A percentile compares a stretch with the other conserved stretches of the same genome.
Conservation (phyloP, 2,329 filamentous ascomycete species). For the Plenodomus biglobosus region DNA sequence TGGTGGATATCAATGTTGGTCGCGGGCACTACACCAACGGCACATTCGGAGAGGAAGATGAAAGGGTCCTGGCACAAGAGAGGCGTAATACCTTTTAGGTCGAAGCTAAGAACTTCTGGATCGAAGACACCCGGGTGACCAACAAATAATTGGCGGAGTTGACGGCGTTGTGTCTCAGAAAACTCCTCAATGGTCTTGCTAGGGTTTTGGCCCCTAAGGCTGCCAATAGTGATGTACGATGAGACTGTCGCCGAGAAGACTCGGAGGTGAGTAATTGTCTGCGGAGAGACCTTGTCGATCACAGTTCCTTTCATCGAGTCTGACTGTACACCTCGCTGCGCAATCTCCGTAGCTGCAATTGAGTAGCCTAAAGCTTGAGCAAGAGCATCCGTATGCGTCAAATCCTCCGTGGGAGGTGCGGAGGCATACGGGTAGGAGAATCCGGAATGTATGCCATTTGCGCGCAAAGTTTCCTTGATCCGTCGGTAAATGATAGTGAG, state of each 20-base stretch:
- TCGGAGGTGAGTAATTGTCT: constrained; percentile 81
- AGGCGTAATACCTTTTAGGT: constrained; percentile 51
- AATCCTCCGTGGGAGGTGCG: constrained; percentile 47
- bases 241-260: constrained; percentile 85
- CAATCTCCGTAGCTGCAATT: constrained; percentile 86
- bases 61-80: constrained; percentile 72
- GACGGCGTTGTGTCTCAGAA: constrained; percentile 65
- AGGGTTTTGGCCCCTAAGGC: constrained; percentile 61
- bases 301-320: constrained; percentile 69
- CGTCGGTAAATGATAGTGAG: constrained; percentile 59
- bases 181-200: constrained; percentile 69
- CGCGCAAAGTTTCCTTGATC: constrained; percentile 56
- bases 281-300: constrained; percentile 79
- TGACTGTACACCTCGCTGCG: constrained; percentile 80
- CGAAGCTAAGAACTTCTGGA: constrained; percentile 42
- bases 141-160: constrained; percentile 75
- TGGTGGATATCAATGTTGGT: constrained; percentile 75
- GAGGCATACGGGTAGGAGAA: constrained; percentile 50
- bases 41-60: constrained; percentile 77
- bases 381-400: constrained; percentile 60
- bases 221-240: constrained; percentile 79
- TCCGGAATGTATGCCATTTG: constrained; percentile 53
- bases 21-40: constrained; percentile 68
- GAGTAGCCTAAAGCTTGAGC: constrained; percentile 75
- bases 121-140: constrained; percentile 50